A percentile compares a stretch with the other conserved stretches of the same genome.
Evolutionary conservation across 2,329 filamentous ascomycete genomes (phyloP).

Genomic region (Ophiostoma sp.): DNA sequence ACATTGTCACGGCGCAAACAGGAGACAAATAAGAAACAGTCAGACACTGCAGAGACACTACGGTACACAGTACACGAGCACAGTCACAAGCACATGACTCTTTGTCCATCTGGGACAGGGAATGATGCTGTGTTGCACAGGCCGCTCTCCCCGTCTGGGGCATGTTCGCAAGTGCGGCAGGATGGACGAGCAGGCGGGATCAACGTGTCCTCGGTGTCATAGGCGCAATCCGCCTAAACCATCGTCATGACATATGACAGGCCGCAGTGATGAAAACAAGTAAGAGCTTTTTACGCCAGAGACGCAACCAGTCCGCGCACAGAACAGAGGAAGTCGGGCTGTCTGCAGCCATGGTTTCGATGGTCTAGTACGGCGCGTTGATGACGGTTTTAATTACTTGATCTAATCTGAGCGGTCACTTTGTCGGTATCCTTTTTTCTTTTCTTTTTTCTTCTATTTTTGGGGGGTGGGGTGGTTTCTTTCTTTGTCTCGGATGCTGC

Average conservation of each 20-base stretch:
- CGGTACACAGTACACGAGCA: neutral
- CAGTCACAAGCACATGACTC: neutral
- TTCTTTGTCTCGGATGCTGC: neutral
- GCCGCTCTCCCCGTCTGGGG: neutral
- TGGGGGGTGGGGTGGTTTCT: neutral
- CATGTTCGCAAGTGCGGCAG: neutral
- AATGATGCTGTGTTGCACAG: neutral
- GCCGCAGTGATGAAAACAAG: conserved; percentile 35
- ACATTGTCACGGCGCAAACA: neutral
- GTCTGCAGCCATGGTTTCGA: conserved; percentile 46
- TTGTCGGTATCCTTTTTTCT: conserved; percentile 23
- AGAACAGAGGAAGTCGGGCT: conserved; percentile 46
- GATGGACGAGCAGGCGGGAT: neutral
- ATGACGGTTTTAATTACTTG: conserved; percentile 51
- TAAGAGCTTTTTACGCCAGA: conserved; percentile 38
- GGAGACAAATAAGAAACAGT: neutral
- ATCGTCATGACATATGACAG: neutral
- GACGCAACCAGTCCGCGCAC: conserved; percentile 32
- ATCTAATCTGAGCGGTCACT: conserved; percentile 56
- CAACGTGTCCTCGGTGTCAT: neutral
- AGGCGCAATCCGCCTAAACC: neutral
- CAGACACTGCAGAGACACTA: neutral
- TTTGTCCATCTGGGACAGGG: neutral
- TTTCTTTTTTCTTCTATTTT: conserved; percentile 30
- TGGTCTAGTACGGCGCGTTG: conserved; percentile 35